Base-by-base conservation (phyloP, 2,329 filamentous ascomycete species). In the Diplodia scrobiculata region DNA sequence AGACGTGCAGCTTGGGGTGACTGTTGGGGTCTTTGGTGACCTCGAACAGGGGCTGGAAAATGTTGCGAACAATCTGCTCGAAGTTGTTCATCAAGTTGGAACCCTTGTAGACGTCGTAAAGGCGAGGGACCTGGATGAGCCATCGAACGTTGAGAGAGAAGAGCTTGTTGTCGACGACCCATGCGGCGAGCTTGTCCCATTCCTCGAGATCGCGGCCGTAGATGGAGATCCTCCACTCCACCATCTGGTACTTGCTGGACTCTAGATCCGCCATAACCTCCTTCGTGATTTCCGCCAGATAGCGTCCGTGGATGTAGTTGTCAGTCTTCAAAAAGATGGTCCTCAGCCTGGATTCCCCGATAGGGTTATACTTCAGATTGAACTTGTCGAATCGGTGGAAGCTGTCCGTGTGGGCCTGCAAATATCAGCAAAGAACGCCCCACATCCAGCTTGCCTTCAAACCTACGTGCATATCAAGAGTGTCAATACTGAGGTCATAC, bases 371-470 rank as follows among this genome's bases (percentile, higher is more conserved):
- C 77, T 99, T 99, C 66, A 99, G 83, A 76, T 99, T 99, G 84
- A 99, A 99, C 78, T 99, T 99, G 82, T 99, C 95, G 76, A 99
- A 99, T 3, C 95, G 91, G 79, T 99, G 95, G 80, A 99, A 99
- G 0, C 92, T 96, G 78, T 99, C 95, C 11, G 92, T 97, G 75
- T 99, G 95, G 27, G 95, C 94, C 89, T 91, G 59, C 1, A 14
- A 17, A 14, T 19, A 54, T 19, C 10, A 5, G 51, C 2, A 58
- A 6, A n/a, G 48, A 34, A 7, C 13, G 17, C 11, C 9, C 2
- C 19, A 5, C 13, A 3, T 14, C 19, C 13, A 2, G n/a, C 34
- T 19, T 13, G 29, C 11, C 9, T 1, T 27, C 4, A n/a, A 17
- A 84, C 89, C 76, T 82, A 91, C 90, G 81, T 99, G 95, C 95